phyloP scores from a whole-genome alignment of 768 basidiomycete genomes.

The Coprinellus micaceus region DNA sequence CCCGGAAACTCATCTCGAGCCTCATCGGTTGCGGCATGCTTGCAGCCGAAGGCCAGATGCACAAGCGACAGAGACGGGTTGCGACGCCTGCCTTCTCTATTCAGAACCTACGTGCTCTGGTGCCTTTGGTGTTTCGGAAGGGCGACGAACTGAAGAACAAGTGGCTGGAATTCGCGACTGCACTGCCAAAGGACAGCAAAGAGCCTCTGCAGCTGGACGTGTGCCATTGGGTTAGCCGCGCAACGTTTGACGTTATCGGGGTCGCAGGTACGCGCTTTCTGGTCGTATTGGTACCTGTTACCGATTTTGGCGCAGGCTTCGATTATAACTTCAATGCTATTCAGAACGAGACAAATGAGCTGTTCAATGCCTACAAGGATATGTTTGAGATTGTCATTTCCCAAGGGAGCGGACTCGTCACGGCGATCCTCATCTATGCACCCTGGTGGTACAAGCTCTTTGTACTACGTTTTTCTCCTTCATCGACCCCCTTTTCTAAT shows the following conservation, averaged over 20 bases:
- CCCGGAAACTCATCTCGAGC: constrained; percentile 66
- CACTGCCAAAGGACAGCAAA: constrained; percentile 12
- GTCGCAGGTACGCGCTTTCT: constrained; percentile 56
- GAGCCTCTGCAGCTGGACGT: constrained; percentile 54
- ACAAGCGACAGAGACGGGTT: constrained; percentile 78
- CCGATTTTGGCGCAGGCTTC: constrained; percentile 50
- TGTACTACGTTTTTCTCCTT: constrained; percentile 36
- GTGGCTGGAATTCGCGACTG: constrained; percentile 44
- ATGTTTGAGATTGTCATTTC: constrained; percentile 78
- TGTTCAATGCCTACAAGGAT: constrained; percentile 77
- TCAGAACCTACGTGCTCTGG: constrained; percentile 69
- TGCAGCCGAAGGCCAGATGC: constrained; percentile 70
- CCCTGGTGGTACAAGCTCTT: constrained; percentile 54
- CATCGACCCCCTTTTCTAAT: neutral
- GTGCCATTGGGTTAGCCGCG: constrained; percentile 75
- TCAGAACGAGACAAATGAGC: constrained; percentile 70
- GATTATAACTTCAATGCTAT: constrained; percentile 86
- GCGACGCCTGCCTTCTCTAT: constrained; percentile 75
- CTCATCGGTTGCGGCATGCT: constrained; percentile 85
- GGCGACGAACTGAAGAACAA: constrained; percentile 57
- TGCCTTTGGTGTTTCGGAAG: constrained; percentile 70
- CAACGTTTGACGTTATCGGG: constrained; percentile 90
- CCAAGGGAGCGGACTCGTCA: constrained; percentile 43
- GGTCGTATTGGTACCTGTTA: neutral
- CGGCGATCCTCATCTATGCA: constrained; percentile 51